phyloP scores from a whole-genome alignment of 148 eudicot genomes.

The Pharnaceum exiguum region DNA sequence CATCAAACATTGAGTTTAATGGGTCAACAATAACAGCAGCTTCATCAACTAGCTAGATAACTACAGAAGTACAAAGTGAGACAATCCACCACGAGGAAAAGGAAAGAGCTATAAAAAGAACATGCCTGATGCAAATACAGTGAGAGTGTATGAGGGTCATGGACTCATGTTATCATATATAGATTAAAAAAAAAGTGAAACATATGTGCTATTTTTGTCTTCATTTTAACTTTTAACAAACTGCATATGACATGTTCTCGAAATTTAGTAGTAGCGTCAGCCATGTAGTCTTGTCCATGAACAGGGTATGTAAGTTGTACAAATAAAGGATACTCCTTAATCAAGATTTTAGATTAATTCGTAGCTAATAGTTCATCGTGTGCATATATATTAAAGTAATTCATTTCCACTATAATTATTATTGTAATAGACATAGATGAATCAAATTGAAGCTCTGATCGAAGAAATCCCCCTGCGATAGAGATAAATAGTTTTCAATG shows the following conservation, averaged over 20 bases:
- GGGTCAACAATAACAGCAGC: slow-evolving; percentile 23
- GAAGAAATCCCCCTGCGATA: too few species aligned
- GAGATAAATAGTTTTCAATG: too few species aligned
- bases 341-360: too few species aligned
- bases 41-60: too few species aligned
- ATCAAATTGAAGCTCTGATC: too few species aligned
- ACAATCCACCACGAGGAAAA: not conserved
- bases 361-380: too few species aligned
- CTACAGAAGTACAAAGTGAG: too few species aligned
- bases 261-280: slow-evolving; percentile 3
- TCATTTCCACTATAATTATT: too few species aligned
- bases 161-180: too few species aligned
- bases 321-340: too few species aligned
- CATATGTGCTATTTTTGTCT: slow-evolving; percentile 21
- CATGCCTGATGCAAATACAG: not conserved
- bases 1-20: slow-evolving; percentile 10
- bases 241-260: slow-evolving; percentile 23
- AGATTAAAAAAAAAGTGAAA: not conserved
- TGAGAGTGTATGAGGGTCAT: not conserved
- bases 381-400: too few species aligned
- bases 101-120: slow-evolving; percentile 5
- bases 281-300: slow-evolving; percentile 12
- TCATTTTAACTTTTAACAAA: slow-evolving; percentile 15
- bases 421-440: too few species aligned
- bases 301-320: not conserved